These are phyloP conservation scores for Narthecium ossifragum DNA, from an alignment of 106 monocot genomes.

Conservation along the genomic window DNA sequence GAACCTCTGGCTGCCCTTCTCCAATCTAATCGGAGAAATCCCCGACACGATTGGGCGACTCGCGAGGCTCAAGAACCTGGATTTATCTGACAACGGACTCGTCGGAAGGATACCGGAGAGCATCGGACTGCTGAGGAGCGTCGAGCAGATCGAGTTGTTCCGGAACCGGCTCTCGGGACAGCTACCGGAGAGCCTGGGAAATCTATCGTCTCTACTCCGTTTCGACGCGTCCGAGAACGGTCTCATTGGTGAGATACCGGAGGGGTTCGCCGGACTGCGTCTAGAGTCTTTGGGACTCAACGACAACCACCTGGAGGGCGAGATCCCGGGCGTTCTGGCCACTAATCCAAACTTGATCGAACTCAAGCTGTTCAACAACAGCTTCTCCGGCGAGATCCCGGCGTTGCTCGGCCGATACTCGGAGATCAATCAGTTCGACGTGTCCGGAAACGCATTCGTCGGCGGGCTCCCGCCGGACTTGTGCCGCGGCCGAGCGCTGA, in stretches of 20 bases:
- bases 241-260: slow-evolving; percentile 37
- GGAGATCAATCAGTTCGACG: slow-evolving; percentile 23
- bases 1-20: slow-evolving; percentile 26
- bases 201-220: slow-evolving; percentile 19
- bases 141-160: slow-evolving; percentile 40
- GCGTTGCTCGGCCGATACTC: slow-evolving; percentile 34
- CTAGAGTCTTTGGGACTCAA: slow-evolving; percentile 34
- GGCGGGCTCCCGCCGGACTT: slow-evolving; percentile 33
- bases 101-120: slow-evolving; percentile 37
- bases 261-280: slow-evolving; percentile 25
- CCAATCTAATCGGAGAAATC: slow-evolving; percentile 33
- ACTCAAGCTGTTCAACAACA: slow-evolving; percentile 67
- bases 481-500: slow-evolving; percentile 21
- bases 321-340: slow-evolving; percentile 28
- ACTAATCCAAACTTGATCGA: slow-evolving; percentile 24
- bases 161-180: slow-evolving; percentile 30
- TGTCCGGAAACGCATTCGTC: slow-evolving; percentile 28
- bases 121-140: slow-evolving; percentile 29
- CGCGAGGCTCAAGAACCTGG: slow-evolving; percentile 30
- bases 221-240: slow-evolving; percentile 52
- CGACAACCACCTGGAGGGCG: slow-evolving; percentile 39
- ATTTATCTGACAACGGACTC: slow-evolving; percentile 30
- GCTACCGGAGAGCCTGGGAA: slow-evolving; percentile 36
- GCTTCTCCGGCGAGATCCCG: slow-evolving; percentile 39
- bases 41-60: slow-evolving; percentile 38